Conservation (phyloP, 1,139 yeast species). For the Candida sp. region DNA sequence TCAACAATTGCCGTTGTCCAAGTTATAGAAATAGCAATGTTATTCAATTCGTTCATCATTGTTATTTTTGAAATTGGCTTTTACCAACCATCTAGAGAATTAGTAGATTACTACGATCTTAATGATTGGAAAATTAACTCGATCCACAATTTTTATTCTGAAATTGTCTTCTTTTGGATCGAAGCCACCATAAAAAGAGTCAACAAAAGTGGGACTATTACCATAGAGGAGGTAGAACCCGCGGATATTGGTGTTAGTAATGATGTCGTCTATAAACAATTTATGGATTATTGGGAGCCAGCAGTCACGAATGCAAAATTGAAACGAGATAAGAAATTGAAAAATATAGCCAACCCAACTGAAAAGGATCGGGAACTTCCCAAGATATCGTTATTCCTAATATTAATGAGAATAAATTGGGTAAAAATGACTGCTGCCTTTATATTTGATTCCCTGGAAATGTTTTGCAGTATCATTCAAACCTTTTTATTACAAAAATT, state of each 20-base stretch:
- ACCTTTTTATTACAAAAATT: conserved; percentile 29
- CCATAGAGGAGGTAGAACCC: conserved; percentile 21
- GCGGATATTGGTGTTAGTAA: conserved; percentile 17
- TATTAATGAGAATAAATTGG: conserved; percentile 15
- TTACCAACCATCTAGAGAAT: conserved; percentile 43
- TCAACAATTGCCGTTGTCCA: conserved; percentile 8
- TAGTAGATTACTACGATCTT: conserved; percentile 33
- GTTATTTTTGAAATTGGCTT: conserved; percentile 29
- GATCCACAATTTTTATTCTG: conserved; percentile 18
- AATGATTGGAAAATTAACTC: conserved; percentile 29
- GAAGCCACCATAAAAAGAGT: conserved; percentile 18
- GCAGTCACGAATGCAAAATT: conserved; percentile 15
- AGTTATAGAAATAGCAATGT: conserved; percentile 15
- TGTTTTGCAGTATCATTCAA: conserved; percentile 16
- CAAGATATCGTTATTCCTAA: conserved; percentile 22
- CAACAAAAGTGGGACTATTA: conserved; percentile 16
- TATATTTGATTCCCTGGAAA: conserved; percentile 15
- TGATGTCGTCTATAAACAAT: conserved; percentile 15
- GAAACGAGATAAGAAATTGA: conserved; percentile 7
- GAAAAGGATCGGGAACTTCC: conserved; percentile 10
- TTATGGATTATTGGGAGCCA: conserved; percentile 19
- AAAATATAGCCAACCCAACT: conserved; percentile 9
- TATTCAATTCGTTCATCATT: conserved; percentile 28
- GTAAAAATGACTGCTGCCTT: conserved; percentile 7
- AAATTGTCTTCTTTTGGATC: conserved; percentile 20